phyloP scores from a whole-genome alignment of 139 green algal genomes.

The Tetratostichococcus sp. region DNA sequence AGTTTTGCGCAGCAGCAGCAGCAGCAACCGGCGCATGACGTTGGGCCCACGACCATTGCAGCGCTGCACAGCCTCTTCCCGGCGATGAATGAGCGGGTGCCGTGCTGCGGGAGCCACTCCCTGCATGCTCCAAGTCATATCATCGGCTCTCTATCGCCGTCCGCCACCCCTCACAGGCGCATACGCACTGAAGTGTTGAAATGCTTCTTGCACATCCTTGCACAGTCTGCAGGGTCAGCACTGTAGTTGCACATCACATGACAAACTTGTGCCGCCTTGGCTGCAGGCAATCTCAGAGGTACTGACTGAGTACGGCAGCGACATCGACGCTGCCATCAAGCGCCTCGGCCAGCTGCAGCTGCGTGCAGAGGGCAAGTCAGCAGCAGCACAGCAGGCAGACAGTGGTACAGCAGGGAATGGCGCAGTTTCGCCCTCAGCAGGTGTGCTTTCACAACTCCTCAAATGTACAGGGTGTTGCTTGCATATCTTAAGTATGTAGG shows the following conservation, averaged over 20 bases:
- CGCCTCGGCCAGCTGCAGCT: slow-evolving; percentile 55
- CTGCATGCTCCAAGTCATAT: no score
- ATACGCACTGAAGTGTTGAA: no score
- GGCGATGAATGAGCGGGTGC: slow-evolving; percentile 63
- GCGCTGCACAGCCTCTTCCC: slow-evolving; percentile 61
- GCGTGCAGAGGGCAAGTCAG: slow-evolving; percentile 23
- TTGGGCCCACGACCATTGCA: slow-evolving; percentile 27
- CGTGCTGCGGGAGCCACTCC: not conserved
- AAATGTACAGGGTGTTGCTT: no score
- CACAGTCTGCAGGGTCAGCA: no score
- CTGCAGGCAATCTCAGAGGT: slow-evolving; percentile 59
- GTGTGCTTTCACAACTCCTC: no score
- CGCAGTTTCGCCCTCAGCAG: no score
- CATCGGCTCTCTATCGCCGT: no score
- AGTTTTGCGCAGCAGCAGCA: not conserved
- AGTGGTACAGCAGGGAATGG: not conserved
- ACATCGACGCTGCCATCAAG: slow-evolving; percentile 77
- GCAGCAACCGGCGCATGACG: slow-evolving; percentile 1
- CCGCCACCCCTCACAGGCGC: no score
- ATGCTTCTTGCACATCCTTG: no score
- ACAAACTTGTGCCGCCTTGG: not conserved
- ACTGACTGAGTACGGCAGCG: slow-evolving; percentile 62
- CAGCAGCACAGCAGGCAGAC: slow-evolving; percentile 1
- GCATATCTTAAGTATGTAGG: no score
- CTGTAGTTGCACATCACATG: no score